Conservation (phyloP, 345 rosid genomes). For the sweet orange (Citrus sinensis) region DVS_A1.0 CM039165.1:30849001-30849500, state of each 20-base stretch:
- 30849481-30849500: conserved; percentile 66
- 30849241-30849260: conserved; percentile 37
- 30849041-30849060: conserved; percentile 44
- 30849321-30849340: conserved; percentile 61
- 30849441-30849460: too few species aligned
- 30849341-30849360: conserved; percentile 77
- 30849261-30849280: conserved; percentile 14
- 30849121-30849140: background rate
- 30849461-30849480: background rate
- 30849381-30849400: background rate
- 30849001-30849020: conserved; percentile 38
- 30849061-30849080: conserved; percentile 58
- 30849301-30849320: conserved; percentile 39
- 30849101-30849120: background rate
- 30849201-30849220: conserved; percentile 49
- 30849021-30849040: conserved; percentile 31
- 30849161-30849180: too few species aligned
- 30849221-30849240: conserved; percentile 73
- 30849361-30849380: conserved; percentile 12
- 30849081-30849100: conserved; percentile 15
- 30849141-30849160: too few species aligned
- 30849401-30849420: too few species aligned
- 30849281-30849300: conserved; percentile 17
- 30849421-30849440: too few species aligned
- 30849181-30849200: background rate